A percentile compares a stretch with the other conserved stretches of the same genome.
Conservation (phyloP, 139 green algal genomes). For the Microglena sp. region DNA sequence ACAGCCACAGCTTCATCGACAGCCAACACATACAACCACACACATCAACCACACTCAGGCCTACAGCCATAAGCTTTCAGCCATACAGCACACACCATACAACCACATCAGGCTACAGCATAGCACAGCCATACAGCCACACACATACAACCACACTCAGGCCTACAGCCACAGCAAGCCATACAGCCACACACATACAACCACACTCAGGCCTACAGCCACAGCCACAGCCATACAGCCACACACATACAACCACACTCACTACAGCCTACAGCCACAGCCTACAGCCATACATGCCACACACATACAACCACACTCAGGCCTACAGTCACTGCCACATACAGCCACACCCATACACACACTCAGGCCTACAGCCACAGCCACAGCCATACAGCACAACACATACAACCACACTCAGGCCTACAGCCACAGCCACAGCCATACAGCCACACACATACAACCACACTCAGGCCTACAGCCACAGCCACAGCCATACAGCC, state of each 20-base stretch:
- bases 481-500: not conserved
- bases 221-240: not conserved
- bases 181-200: not conserved
- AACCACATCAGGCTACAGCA: too few species aligned
- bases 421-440: not conserved
- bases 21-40: too few species aligned
- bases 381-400: not conserved
- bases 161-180: not conserved
- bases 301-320: not conserved
- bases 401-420: not conserved
- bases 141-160: not conserved
- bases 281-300: not conserved
- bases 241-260: not conserved
- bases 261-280: not conserved
- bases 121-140: too few species aligned
- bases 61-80: too few species aligned
- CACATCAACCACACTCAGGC: slow-evolving; percentile 3
- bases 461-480: not conserved
- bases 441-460: not conserved
- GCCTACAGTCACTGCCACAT: too few species aligned
- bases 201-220: not conserved
- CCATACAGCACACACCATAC: too few species aligned
- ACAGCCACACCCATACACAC: not conserved
- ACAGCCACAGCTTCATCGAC: not conserved
- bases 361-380: not conserved